phyloP scores from a whole-genome alignment of 2,329 filamentous ascomycete species.

The Tricladium varicosporioides region DNA sequence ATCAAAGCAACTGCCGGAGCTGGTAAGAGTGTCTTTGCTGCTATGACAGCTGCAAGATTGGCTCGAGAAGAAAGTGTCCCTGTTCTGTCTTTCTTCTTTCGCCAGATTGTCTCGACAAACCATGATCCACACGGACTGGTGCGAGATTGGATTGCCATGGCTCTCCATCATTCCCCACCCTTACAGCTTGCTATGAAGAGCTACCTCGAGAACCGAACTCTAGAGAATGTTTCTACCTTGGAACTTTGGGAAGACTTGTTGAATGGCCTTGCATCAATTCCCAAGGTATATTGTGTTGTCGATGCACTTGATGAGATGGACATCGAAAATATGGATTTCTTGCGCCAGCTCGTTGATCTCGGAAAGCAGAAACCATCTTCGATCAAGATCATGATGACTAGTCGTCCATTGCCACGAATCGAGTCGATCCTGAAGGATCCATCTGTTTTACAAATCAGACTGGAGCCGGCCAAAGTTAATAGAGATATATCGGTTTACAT shows the following conservation, averaged over 20 bases:
- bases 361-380: conserved; percentile 31
- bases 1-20: conserved; percentile 45
- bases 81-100: conserved; percentile 40
- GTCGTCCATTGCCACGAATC: conserved; percentile 37
- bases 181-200: conserved; percentile 26
- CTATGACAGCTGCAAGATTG: conserved; percentile 15
- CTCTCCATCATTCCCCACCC: conserved; percentile 29
- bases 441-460: conserved; percentile 34
- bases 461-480: conserved; percentile 39
- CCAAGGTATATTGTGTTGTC: conserved; percentile 43
- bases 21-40: conserved; percentile 44
- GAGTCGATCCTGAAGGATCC: conserved; percentile 33
- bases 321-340: conserved; percentile 35
- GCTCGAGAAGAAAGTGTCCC: conserved; percentile 24
- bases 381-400: conserved; percentile 45
- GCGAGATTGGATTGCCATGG: conserved; percentile 35
- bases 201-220: conserved; percentile 6
- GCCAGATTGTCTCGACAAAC: conserved; percentile 37
- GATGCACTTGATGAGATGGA: conserved; percentile 52
- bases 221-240: conserved; percentile 18
- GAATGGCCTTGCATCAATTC: conserved; percentile 18
- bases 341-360: conserved; percentile 35
- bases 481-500: conserved; percentile 39
- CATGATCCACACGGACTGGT: conserved; percentile 28
- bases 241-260: conserved; percentile 35